Base-by-base conservation (phyloP, 495 filamentous ascomycete species). In the Penicillium simplicissimum region DNA sequence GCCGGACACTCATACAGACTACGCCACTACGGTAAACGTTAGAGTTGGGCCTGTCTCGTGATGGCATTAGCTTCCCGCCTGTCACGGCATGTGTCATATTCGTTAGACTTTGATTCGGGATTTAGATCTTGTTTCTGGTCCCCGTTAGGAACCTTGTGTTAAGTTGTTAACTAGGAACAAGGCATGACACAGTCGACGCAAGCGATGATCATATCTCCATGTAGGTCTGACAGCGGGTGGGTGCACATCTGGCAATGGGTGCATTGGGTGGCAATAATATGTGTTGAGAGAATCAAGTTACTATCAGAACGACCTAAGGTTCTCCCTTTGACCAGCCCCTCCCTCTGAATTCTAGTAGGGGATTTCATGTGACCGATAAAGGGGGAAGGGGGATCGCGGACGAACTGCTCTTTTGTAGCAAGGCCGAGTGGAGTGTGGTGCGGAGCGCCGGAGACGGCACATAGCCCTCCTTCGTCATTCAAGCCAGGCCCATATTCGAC, bases 21-120 rank as follows among this genome's bases (percentile, higher is more conserved):
- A n/a, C n/a, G n/a, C n/a, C n/a, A n/a, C n/a, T n/a, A 31, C 28
- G 6, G 28, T 31, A 31, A 49, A 28, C 19, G 4, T 11, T 45
- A 8, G 42, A 21, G 4, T 45, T 23, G n/a, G 42, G 21, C 45
- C 45, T 15, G 13, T 19, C 3, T 19, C 23, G 23, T 7, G 25
- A 8, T 21, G 42, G 42, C 9, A 45, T 45, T 45, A 1, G 19
- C 42, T 45, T 45, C 8, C 42, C 17, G 42, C 11, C 42, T 21
- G 19, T 45, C 42, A 45, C 42, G 42, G 42, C 19, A 45, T 45
- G 42, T 45, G 42, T 45, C 42, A 45, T 2, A 23, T 45, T 31
- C 28, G 17, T 45, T 45, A 49, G 25, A 49, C 45, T 49, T 49
- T 49, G 45, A 4, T n/a, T 49, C 45, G 42, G 21, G 45, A 49